A percentile compares a stretch with the other conserved stretches of the same genome.
phyloP scores from a whole-genome alignment of 2,329 filamentous ascomycete species.

The Triangularia setosa region DNA sequence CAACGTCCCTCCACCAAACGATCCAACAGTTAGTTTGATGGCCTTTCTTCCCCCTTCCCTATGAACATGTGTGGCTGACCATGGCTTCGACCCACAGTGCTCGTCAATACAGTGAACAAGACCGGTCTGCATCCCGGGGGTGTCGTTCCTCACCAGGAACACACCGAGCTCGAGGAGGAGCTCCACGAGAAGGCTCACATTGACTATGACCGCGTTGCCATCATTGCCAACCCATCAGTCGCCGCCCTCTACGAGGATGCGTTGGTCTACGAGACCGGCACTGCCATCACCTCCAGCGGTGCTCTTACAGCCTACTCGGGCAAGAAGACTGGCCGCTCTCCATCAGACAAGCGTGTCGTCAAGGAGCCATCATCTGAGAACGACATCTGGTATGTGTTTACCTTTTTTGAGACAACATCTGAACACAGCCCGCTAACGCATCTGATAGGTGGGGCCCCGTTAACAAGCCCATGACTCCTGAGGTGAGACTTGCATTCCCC shows the following conservation, averaged over 20 bases:
- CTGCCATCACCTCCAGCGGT: slow-evolving; percentile 92
- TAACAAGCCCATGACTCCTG: slow-evolving; percentile 97
- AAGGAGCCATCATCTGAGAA: slow-evolving; percentile 85
- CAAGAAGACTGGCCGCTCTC: slow-evolving; percentile 95
- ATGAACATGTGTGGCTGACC: slow-evolving; percentile 13
- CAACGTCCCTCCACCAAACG: slow-evolving; percentile 27
- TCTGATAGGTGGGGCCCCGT: slow-evolving; percentile 78
- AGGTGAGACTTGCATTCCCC: slow-evolving; percentile 56
- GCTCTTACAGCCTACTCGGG: slow-evolving; percentile 97
- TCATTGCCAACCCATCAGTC: slow-evolving; percentile 90
- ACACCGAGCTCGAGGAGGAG: slow-evolving; percentile 64
- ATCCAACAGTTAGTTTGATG: background rate
- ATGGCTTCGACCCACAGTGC: slow-evolving; percentile 36
- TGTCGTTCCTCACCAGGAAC: slow-evolving; percentile 50
- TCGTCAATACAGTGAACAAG: slow-evolving; percentile 72
- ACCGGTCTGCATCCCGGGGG: slow-evolving; percentile 86
- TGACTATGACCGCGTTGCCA: slow-evolving; percentile 96
- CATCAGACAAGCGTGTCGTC: slow-evolving; percentile 95
- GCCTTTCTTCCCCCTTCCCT: background rate
- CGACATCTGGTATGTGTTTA: slow-evolving; percentile 68
- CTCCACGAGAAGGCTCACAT: slow-evolving; percentile 98
- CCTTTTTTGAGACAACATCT: background rate
- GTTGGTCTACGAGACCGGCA: slow-evolving; percentile 90
- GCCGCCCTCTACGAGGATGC: slow-evolving; percentile 98
- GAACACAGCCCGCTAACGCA: slow-evolving; percentile 12